Conservation (phyloP, 2,329 filamentous ascomycete species). For the Paecilomyces niveus region DNA sequence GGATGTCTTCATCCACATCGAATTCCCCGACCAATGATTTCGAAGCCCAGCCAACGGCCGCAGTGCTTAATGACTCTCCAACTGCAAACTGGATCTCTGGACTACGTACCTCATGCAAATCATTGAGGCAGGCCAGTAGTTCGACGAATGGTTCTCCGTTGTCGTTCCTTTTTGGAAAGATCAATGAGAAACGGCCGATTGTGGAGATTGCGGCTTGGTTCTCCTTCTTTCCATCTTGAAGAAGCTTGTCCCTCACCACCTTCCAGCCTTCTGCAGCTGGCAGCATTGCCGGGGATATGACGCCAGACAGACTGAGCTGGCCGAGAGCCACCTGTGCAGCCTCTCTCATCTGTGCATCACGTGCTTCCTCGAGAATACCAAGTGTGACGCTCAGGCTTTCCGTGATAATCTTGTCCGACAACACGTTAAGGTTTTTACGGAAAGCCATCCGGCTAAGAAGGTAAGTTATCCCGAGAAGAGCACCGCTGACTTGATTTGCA, state of each 20-base stretch:
- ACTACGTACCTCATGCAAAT: constrained; percentile 74
- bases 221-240: constrained; percentile 65
- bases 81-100: constrained; percentile 85
- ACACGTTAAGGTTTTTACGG: constrained; percentile 31
- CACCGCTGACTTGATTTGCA: constrained; percentile 54
- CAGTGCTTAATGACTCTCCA: constrained; percentile 77
- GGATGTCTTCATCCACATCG: constrained; percentile 58
- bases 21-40: constrained; percentile 66
- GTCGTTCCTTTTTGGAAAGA: constrained; percentile 36
- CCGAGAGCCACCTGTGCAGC: constrained; percentile 52
- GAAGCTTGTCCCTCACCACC: constrained; percentile 56
- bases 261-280: constrained; percentile 24
- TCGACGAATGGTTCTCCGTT: constrained; percentile 30
- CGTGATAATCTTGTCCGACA: constrained; percentile 31
- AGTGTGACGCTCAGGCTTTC: constrained; percentile 40
- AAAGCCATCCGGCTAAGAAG: constrained; percentile 51
- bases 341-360: constrained; percentile 51
- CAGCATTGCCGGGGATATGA: constrained; percentile 35
- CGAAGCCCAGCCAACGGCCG: constrained; percentile 75
- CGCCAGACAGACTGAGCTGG: constrained; percentile 54
- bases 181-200: constrained; percentile 64
- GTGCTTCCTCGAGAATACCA: constrained; percentile 46
- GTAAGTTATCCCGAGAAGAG: constrained; percentile 52
- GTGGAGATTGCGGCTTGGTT: constrained; percentile 76
- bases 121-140: constrained; percentile 63